Evolutionary conservation across 2,329 filamentous ascomycete species (phyloP), one percentile per base, ranked within the genome.

Genomic region (Diaporthe citrichinensis): DNA sequence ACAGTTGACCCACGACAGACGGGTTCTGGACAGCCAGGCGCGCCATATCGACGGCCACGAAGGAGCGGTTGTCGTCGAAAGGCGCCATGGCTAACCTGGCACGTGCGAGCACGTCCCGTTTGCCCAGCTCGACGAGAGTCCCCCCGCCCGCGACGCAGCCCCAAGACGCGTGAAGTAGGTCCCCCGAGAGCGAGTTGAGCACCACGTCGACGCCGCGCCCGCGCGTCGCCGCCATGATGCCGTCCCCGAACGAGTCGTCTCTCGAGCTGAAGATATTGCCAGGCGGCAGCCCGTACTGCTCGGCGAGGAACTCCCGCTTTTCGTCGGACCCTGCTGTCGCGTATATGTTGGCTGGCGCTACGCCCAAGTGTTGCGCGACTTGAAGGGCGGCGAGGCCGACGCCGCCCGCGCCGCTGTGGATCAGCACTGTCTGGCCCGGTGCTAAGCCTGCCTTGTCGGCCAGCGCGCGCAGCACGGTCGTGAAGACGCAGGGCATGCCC

Each of bases 321-420:
- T 79, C 78, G 0, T 79, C 67, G 8, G 78, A 79, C 9, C 80
- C 78, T 25, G 82, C 83, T 0, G 84, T 85, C 4, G 77, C 78
- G 57, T 81, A 84, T 1, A 85, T 78, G 25, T 80, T 71, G 4
- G 78, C 75, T 14, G 72, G 76, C 61, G 76, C 55, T 78, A 72
- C 46, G 2, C 46, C 46, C 46, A 51, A 4, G 46, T 51, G 46
- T 17, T 51, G 46, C 10, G 51, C 58, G 23, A 81, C 62, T 55
- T 80, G 78, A 12, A 81, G 78, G 0, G 78, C 77, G 1, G 79
- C 78, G 10, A 79, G 62, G 0, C 80, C 80, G 7, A 82, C 78
- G 17, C 78, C 80, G 5, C 79, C 79, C 1, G 79, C 65, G 2
- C 77, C 81, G 2, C 78, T 77, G 36, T 82, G 80, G 36, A 82